Evolutionary conservation across 2,329 filamentous ascomycete species (phyloP).

Genomic region (Trichoderma sp.): DNA sequence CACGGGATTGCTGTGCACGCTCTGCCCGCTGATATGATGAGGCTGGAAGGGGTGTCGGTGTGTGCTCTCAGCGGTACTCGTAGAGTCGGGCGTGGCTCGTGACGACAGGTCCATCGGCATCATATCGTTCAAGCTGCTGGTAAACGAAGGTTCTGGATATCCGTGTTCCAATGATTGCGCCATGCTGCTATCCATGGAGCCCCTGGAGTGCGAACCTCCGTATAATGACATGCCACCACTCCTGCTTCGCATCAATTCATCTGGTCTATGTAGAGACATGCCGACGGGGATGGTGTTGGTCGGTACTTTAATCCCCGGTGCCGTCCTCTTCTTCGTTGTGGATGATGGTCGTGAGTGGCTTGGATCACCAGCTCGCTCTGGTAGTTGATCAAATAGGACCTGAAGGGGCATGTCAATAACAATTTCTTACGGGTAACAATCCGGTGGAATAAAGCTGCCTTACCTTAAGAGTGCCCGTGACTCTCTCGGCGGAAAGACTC

Average conservation of each 20-base stretch:
- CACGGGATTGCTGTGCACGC: slow-evolving; percentile 50
- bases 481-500: slow-evolving; percentile 87
- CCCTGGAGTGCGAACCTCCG: slow-evolving; percentile 34
- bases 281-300: slow-evolving; percentile 39
- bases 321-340: slow-evolving; percentile 60
- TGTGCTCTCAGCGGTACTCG: slow-evolving; percentile 48
- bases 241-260: slow-evolving; percentile 42
- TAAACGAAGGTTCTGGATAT: slow-evolving; percentile 45
- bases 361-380: slow-evolving; percentile 70
- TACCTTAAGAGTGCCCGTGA: slow-evolving; percentile 77
- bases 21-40: slow-evolving; percentile 40
- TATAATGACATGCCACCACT: slow-evolving; percentile 35
- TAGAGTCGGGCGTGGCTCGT: slow-evolving; percentile 49
- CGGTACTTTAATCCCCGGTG: slow-evolving; percentile 46
- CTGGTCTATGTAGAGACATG: slow-evolving; percentile 41
- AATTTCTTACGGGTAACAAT: not conserved
- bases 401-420: slow-evolving; percentile 41
- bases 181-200: slow-evolving; percentile 43
- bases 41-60: slow-evolving; percentile 41
- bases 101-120: slow-evolving; percentile 52
- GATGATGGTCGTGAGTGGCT: slow-evolving; percentile 43
- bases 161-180: slow-evolving; percentile 37
- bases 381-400: slow-evolving; percentile 83
- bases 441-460: slow-evolving; percentile 37
- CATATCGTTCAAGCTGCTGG: slow-evolving; percentile 49